phyloP scores from a whole-genome alignment of 306 rosid genomes.

The Lathyrus tuberosus region DNA sequence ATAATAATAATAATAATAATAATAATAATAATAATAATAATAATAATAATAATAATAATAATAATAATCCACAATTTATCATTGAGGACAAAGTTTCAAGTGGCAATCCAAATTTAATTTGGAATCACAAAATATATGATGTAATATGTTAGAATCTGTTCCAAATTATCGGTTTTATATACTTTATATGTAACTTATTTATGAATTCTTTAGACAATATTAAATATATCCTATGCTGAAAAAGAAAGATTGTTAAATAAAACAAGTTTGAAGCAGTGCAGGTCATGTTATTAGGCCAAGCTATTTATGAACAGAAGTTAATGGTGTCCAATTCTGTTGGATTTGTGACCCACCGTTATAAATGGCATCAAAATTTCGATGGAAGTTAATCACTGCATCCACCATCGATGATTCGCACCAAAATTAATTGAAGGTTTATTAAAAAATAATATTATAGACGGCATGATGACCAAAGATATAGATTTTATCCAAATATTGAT shows the following conservation, averaged over 20 bases:
- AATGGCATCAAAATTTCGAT: constrained; percentile 57
- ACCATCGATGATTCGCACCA: constrained; percentile 3
- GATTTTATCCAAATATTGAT: not conserved
- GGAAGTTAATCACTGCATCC: constrained; percentile 40
- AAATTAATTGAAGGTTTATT: not conserved
- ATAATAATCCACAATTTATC: too few species aligned
- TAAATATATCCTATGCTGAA: constrained; percentile 1
- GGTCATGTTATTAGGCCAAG: constrained; percentile 62
- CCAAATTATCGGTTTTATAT: not conserved
- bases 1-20: too few species aligned
- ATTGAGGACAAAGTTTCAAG: not conserved
- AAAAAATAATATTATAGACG: not conserved
- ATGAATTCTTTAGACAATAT: not conserved
- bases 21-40: too few species aligned
- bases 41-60: too few species aligned
- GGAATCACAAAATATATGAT: too few species aligned
- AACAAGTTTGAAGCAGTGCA: constrained; percentile 43
- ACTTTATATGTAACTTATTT: not conserved
- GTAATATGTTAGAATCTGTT: too few species aligned
- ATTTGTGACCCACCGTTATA: constrained; percentile 74
- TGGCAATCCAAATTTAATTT: not conserved
- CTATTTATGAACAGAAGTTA: constrained; percentile 80
- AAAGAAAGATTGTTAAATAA: constrained; percentile 13
- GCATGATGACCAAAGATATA: not conserved
- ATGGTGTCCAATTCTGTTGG: constrained; percentile 72